Evolutionary conservation across 257 asterid genomes (phyloP).

Genomic region (Knoxia roxburghii): DNA sequence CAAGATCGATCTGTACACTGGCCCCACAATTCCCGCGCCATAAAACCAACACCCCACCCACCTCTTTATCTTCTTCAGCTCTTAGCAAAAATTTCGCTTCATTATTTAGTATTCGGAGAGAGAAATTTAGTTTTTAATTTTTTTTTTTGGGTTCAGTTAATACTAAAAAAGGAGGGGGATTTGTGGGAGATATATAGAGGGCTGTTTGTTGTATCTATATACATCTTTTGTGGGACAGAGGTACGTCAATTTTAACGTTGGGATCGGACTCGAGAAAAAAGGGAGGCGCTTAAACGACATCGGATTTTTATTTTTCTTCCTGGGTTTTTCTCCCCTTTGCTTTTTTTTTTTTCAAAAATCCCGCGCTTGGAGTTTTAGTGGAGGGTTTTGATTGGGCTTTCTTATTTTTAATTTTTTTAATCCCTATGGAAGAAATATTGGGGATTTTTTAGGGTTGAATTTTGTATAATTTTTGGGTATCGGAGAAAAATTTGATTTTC

Average conservation of each 20-base stretch:
- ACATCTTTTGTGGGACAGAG: slow-evolving; percentile 39
- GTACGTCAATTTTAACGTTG: slow-evolving; percentile 38
- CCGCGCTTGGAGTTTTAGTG: slow-evolving; percentile 17
- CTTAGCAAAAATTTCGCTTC: slow-evolving; percentile 20
- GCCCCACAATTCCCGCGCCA: slow-evolving; percentile 45
- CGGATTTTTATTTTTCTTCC: slow-evolving; percentile 20
- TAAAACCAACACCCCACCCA: slow-evolving; percentile 2
- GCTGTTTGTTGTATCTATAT: slow-evolving; percentile 8
- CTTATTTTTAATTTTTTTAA: slow-evolving; percentile 11
- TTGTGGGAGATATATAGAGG: slow-evolving; percentile 6
- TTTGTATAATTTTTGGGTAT: slow-evolving; percentile 1
- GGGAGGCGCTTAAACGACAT: slow-evolving; percentile 22
- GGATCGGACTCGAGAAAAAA: slow-evolving; percentile 36
- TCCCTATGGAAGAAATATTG: background rate
- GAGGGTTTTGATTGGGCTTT: slow-evolving; percentile 15
- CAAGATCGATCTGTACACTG: slow-evolving; percentile 43
- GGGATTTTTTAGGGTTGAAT: slow-evolving; percentile 8
- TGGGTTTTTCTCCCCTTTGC: slow-evolving; percentile 28
- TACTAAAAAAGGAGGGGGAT: background rate
- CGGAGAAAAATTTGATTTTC: slow-evolving; percentile 6
- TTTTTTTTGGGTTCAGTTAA: background rate
- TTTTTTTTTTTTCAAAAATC: slow-evolving; percentile 8
- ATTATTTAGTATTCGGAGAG: slow-evolving; percentile 15
- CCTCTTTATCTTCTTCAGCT: slow-evolving; percentile 6
- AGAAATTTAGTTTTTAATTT: background rate